Percentiles rank a stretch among this genome's conserved stretches.
phyloP scores from a whole-genome alignment of 768 basidiomycete species.

The Hirschioporus abietinus region DNA sequence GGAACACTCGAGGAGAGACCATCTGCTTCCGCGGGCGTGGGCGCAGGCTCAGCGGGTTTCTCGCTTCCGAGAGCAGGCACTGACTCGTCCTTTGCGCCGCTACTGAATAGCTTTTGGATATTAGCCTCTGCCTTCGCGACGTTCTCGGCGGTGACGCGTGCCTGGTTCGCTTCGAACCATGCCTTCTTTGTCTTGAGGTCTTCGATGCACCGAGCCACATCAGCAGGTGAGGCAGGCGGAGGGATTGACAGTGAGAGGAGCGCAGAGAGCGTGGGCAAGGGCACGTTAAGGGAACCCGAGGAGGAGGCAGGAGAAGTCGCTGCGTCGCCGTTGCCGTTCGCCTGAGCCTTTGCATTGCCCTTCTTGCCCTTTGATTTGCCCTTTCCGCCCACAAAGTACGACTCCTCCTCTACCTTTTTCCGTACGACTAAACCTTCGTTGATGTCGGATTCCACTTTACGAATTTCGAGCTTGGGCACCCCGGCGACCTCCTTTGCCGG shows the following conservation, averaged over 20 bases:
- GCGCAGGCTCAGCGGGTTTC: conserved; percentile 38
- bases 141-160: conserved; percentile 70
- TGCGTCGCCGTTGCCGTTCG: conserved; percentile 20
- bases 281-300: conserved; percentile 55
- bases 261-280: conserved; percentile 81
- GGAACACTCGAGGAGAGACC: conserved; percentile 27
- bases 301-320: conserved; percentile 17
- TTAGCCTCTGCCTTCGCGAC: conserved; percentile 74
- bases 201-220: conserved; percentile 79
- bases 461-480: conserved; percentile 76
- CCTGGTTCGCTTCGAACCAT: conserved; percentile 94
- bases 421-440: conserved; percentile 62
- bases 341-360: conserved; percentile 17
- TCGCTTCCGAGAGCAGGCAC: conserved; percentile 26
- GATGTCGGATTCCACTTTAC: conserved; percentile 71
- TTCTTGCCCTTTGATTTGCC: conserved; percentile 66
- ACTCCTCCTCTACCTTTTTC: conserved; percentile 85
- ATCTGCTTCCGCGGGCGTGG: conserved; percentile 34
- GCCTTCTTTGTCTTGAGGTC: conserved; percentile 91
- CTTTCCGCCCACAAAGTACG: conserved; percentile 66
- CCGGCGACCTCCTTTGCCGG: conserved; percentile 39
- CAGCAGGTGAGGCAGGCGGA: conserved; percentile 70
- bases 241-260: conserved; percentile 86
- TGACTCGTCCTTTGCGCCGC: conserved; percentile 30
- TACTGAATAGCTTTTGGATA: conserved; percentile 53